phyloP scores from a whole-genome alignment of 2,329 filamentous ascomycete genomes.

The Ophiocordyceps camponoti-saundersi region DNA sequence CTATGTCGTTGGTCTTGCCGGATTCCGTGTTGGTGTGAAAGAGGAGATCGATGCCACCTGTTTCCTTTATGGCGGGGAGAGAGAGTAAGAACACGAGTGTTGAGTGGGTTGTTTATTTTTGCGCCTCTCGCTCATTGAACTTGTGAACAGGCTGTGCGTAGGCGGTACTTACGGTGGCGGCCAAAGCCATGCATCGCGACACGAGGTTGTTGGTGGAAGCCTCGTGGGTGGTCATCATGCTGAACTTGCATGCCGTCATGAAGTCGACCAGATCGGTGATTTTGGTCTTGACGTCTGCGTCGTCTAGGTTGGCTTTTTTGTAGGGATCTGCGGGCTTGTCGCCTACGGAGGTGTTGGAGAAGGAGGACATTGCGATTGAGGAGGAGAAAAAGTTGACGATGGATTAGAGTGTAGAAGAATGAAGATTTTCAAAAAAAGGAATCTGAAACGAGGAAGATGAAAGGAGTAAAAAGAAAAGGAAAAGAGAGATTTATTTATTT shows the following conservation, averaged over 20 bases:
- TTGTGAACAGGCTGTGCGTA: no score
- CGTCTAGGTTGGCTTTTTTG: constrained; percentile 54
- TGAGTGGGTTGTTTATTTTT: no score
- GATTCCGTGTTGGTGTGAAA: constrained; percentile 89
- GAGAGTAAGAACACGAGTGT: not conserved
- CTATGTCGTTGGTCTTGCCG: constrained; percentile 70
- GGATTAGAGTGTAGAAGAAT: not conserved
- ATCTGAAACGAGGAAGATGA: no score
- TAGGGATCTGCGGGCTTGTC: constrained; percentile 58
- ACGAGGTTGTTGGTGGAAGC: constrained; percentile 47
- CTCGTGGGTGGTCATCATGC: constrained; percentile 73
- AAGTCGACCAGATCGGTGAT: constrained; percentile 58
- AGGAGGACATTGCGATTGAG: constrained; percentile 15
- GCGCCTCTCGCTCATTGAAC: no score
- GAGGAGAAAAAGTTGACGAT: no score
- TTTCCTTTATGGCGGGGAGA: constrained; percentile 35
- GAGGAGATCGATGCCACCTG: constrained; percentile 62
- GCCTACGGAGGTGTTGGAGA: constrained; percentile 40
- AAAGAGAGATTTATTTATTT: no score
- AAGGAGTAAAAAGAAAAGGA: no score
- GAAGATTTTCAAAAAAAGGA: no score
- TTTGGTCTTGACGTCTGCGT: constrained; percentile 52
- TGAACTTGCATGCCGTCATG: constrained; percentile 59
- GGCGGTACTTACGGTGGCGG: constrained; percentile 50
- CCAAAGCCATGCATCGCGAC: constrained; percentile 75